phyloP scores from a whole-genome alignment of 768 basidiomycete genomes.

The Leccinum rimulosum region DNA sequence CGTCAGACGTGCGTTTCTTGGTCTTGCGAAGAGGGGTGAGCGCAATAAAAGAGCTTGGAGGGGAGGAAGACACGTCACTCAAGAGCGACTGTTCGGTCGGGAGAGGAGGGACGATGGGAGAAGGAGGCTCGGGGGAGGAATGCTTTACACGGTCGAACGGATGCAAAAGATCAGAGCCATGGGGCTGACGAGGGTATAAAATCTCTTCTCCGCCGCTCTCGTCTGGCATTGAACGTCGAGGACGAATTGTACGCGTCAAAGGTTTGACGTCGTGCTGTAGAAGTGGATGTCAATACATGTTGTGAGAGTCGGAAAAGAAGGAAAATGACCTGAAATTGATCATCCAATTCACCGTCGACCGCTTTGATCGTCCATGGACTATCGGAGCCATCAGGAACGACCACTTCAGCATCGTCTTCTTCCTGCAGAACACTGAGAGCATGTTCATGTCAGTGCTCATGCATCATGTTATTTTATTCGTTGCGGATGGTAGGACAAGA shows the following conservation, averaged over 20 bases:
- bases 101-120: slow-evolving; percentile 30
- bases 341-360: slow-evolving; percentile 74
- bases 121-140: slow-evolving; percentile 28
- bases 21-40: slow-evolving; percentile 49
- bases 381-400: slow-evolving; percentile 58
- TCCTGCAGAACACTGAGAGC: slow-evolving; percentile 31
- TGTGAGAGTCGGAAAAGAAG: neutral
- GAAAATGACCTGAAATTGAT: slow-evolving; percentile 56
- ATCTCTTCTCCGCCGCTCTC: slow-evolving; percentile 92
- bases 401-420: slow-evolving; percentile 31
- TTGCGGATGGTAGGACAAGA: slow-evolving; percentile 26
- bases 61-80: slow-evolving; percentile 37
- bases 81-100: slow-evolving; percentile 31
- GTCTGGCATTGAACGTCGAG: slow-evolving; percentile 65
- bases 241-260: slow-evolving; percentile 50
- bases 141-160: slow-evolving; percentile 33
- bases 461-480: slow-evolving; percentile 21
- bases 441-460: slow-evolving; percentile 61
- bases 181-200: slow-evolving; percentile 71
- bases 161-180: slow-evolving; percentile 28
- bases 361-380: slow-evolving; percentile 91
- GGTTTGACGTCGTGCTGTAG: slow-evolving; percentile 44
- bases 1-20: slow-evolving; percentile 76
- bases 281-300: slow-evolving; percentile 1
- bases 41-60: slow-evolving; percentile 62